Evolutionary conservation across 2,329 filamentous ascomycete species (phyloP), one percentile per base, ranked within the genome.

Genomic region (Alternaria viburni): DNA sequence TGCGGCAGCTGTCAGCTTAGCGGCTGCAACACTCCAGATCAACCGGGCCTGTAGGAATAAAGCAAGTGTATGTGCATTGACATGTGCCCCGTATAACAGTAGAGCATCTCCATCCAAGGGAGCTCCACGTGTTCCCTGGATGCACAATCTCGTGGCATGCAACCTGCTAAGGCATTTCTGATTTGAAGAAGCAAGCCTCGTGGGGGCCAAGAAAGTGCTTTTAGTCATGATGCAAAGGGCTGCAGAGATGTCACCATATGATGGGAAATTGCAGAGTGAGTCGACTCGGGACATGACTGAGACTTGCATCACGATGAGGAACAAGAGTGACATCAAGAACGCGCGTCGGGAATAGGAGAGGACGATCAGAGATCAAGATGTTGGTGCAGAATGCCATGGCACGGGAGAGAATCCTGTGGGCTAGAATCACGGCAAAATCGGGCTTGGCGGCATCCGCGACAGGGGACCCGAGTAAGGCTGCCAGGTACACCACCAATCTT

Each of bases 381-480:
- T 28, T 23, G 8, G 45, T 45, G 41, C 21, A 19, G 5, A 30
- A 52, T 36, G 21, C 19, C 30, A 41, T 36, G 49, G 49, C 49
- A 52, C n/a, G 36, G 15, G 19, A 8, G 21, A 26, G 26, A 56
- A 47, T 45, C 13, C 26, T 23, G 43, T 23, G 28, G 23, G 44
- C 54, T 26, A 56, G 43, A 12, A 21, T 46, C 21, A 23, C 54
- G 54, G 43, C 25, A 56, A 45, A 28, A 45, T 30, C 54, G 54
- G 54, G 54, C 54, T 56, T 56, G 54, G 54, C 54, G 26, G 10
- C 12, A 51, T n/a, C 21, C 43, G 36, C 32, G 41, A 55, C 41
- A 46, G 44, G 43, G 25, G 6, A 46, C 12, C 17, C 54, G 26
- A 47, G 43, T 26, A 52, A 15, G 54, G 54, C 17, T 30, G 43